These are phyloP conservation scores for Neurospora sp. DNA, from an alignment of 495 filamentous ascomycete species.

Conservation along the genomic window DNA sequence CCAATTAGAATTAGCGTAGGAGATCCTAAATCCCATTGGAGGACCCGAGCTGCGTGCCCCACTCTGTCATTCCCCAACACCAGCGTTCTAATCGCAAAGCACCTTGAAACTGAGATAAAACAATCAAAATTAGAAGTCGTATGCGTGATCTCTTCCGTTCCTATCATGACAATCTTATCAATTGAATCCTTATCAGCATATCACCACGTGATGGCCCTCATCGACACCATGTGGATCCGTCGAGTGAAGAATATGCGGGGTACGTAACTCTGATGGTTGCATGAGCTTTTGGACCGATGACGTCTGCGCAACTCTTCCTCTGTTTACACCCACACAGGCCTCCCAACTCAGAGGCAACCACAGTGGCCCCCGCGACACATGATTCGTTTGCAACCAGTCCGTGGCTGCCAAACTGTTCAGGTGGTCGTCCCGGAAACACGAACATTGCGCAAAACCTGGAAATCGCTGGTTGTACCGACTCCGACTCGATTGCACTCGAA, in stretches of 20 bases:
- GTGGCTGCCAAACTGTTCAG: neutral
- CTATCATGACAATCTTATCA: no score
- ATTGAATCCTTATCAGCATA: neutral
- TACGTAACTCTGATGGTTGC: neutral
- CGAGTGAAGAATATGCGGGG: neutral
- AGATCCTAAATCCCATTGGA: no score
- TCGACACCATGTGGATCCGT: neutral
- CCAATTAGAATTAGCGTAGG: no score
- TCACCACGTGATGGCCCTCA: neutral
- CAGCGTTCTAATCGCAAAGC: no score
- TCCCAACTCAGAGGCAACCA: neutral
- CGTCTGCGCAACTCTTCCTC: neutral
- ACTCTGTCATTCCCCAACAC: no score
- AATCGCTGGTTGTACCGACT: neutral
- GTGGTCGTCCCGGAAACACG: neutral
- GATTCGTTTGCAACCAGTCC: neutral
- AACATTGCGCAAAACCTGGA: neutral
- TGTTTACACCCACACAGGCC: neutral
- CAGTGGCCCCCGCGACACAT: neutral
- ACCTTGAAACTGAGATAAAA: no score
- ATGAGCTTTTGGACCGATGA: neutral
- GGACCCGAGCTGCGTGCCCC: no score
- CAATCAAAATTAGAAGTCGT: no score
- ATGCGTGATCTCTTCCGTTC: no score
- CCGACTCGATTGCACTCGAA: neutral